Percentiles rank a stretch among this genome's conserved stretches.
phyloP scores from a whole-genome alignment of 345 rosid genomes.

The Litchi chinensis region DNA sequence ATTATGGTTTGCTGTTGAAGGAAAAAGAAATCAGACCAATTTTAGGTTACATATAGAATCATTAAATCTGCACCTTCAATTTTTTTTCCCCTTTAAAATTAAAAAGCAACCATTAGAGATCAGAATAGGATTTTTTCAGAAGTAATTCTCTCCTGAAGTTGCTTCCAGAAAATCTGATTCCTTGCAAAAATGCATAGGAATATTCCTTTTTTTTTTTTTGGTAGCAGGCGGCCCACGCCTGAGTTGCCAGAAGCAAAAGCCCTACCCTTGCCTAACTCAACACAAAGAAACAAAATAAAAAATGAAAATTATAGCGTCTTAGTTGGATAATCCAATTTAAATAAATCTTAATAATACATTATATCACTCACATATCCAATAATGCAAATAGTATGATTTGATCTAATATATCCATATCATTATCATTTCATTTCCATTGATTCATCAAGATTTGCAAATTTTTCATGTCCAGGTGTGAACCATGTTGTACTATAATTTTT shows the following conservation, averaged over 20 bases:
- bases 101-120: background rate
- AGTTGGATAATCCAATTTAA: background rate
- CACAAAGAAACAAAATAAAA: background rate
- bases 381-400: conserved; percentile 22
- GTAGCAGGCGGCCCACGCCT: conserved; percentile 15
- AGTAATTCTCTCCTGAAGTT: conserved; percentile 13
- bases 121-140: background rate
- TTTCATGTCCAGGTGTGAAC: conserved; percentile 10
- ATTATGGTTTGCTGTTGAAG: no score
- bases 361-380: conserved; percentile 5
- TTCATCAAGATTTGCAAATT: conserved; percentile 24
- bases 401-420: conserved; percentile 20
- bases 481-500: background rate
- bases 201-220: conserved; percentile 21
- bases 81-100: no score
- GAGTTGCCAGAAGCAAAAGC: background rate
- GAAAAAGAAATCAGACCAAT: no score
- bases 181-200: conserved; percentile 15
- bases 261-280: conserved; percentile 9
- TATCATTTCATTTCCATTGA: conserved; percentile 29
- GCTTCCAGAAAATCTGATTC: conserved; percentile 33
- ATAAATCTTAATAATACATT: background rate
- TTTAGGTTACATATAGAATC: no score
- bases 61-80: no score
- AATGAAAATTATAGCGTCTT: background rate